Percentiles rank a stretch among this genome's conserved stretches.
Conservation (phyloP, 192 early-diverging fungal genomes). For the Linderina pennispora region DNA sequence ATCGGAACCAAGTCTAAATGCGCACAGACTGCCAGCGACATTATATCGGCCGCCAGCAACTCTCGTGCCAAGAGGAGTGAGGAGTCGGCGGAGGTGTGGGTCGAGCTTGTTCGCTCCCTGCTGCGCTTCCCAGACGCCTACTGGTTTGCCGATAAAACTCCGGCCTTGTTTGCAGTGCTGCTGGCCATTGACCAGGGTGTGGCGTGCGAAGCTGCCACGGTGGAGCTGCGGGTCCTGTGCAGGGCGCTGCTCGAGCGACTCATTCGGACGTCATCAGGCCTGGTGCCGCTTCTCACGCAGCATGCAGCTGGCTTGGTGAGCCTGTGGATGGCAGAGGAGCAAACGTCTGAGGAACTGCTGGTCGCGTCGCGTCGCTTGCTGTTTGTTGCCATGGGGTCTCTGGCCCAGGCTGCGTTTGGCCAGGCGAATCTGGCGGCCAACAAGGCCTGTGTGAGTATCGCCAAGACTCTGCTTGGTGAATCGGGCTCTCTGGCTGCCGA, state of each 20-base stretch:
- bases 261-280: slow-evolving; percentile 2
- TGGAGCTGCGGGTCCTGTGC: slow-evolving; percentile 5
- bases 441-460: neutral
- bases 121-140: slow-evolving; percentile 23
- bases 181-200: slow-evolving; percentile 18
- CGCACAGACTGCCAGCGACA: neutral
- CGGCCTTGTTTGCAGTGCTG: slow-evolving; percentile 16
- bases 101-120: slow-evolving; percentile 13
- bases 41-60: neutral
- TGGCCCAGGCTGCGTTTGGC: slow-evolving; percentile 16
- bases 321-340: slow-evolving; percentile 8
- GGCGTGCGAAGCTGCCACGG: slow-evolving; percentile 1
- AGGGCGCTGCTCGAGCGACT: slow-evolving; percentile 13
- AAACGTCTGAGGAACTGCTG: slow-evolving; percentile 1
- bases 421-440: slow-evolving; percentile 3
- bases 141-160: slow-evolving; percentile 17
- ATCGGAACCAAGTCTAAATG: too few species aligned
- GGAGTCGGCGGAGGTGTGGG: slow-evolving; percentile 9
- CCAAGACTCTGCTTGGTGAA: neutral
- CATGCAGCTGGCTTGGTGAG: slow-evolving; percentile 3
- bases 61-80: neutral
- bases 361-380: slow-evolving; percentile 10
- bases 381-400: neutral
- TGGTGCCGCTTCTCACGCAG: neutral
- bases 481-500: slow-evolving; percentile 10